Conservation (phyloP, 164 flowering plant genomes). For the Umbilicus rupestris region DNA sequence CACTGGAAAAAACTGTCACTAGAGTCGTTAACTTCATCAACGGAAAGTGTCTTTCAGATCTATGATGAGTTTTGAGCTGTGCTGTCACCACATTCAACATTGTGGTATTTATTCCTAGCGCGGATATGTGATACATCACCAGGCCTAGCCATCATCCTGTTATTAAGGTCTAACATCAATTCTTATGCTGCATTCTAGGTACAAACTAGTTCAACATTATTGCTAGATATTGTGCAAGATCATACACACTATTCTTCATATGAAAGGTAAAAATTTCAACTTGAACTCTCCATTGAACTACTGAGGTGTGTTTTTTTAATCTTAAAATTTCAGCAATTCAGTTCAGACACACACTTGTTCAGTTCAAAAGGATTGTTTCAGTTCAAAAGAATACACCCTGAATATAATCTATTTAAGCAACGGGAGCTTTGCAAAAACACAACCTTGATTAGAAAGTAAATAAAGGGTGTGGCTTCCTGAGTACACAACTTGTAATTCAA, state of each 20-base stretch:
- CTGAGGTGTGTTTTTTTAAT: too few species aligned
- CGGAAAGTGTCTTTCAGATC: slow-evolving; percentile 63
- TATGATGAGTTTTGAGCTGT: slow-evolving; percentile 26
- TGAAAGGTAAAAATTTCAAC: too few species aligned
- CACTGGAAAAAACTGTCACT: slow-evolving; percentile 53
- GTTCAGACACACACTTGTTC: too few species aligned
- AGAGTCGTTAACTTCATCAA: slow-evolving; percentile 59
- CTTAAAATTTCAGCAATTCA: too few species aligned
- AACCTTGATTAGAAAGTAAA: too few species aligned
- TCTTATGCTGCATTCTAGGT: background rate
- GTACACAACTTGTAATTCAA: too few species aligned
- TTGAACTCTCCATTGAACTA: too few species aligned
- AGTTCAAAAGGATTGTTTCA: too few species aligned
- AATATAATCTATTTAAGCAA: too few species aligned
- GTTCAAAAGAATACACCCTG: too few species aligned
- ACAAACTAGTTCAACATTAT: background rate
- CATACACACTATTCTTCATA: background rate
- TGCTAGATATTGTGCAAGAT: background rate
- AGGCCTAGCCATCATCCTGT: background rate
- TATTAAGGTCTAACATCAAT: background rate
- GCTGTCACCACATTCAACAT: background rate
- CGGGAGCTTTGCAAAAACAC: too few species aligned
- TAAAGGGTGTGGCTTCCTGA: too few species aligned
- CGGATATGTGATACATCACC: background rate
- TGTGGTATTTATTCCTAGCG: background rate